Base-by-base conservation (phyloP, 1,139 yeast species). In the Arxiozyma heterogenica region DNA sequence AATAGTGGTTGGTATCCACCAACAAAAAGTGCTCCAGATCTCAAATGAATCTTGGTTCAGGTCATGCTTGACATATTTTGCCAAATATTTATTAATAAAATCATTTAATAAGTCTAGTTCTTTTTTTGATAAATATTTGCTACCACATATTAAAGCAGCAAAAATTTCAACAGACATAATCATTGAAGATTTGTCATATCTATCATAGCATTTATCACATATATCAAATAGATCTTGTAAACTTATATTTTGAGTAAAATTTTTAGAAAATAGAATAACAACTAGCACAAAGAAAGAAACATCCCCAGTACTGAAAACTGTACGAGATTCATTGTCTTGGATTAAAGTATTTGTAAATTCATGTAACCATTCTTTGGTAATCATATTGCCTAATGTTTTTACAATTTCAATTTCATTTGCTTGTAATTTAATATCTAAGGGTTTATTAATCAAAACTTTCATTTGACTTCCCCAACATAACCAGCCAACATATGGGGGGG, bases 1-100 rank as follows among this genome's bases (percentile, higher is more conserved):
- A 39, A 79, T 72, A 60, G 81, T 81, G 3, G 82, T 69, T 0
- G 91, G 86, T 1, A 83, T 64, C 86, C 90, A 83, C 84, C 90
- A 83, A 4, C 86, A 74, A 56, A 88, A 81, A 0, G 89, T 79
- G 50, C 76, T 76, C 98, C 98, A 93, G 51, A 87, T 82, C 21
- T 79, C 80, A 49, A 79, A 71, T 8, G 85, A 86, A 47, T 91
- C 95, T 2, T 91, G 95, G 0, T 89, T 80, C 55, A 93, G 71
- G 54, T 85, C 89, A 44, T 76, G 72, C 3, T 75, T 72, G 49
- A 89, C 73, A 20, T 86, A 77, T 1, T 67, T 64, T 1, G 62
- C 61, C 52, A 86, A 68, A 57, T 81, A 79, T 2, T 59, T 61
- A 1, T 73, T 61, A 41, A 84, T 64, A 57, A 76, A 78, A 0